A percentile compares a stretch with the other conserved stretches of the same genome.
phyloP scores from a whole-genome alignment of 2,329 filamentous ascomycete species.

The Pestalotiopsis sp. region DNA sequence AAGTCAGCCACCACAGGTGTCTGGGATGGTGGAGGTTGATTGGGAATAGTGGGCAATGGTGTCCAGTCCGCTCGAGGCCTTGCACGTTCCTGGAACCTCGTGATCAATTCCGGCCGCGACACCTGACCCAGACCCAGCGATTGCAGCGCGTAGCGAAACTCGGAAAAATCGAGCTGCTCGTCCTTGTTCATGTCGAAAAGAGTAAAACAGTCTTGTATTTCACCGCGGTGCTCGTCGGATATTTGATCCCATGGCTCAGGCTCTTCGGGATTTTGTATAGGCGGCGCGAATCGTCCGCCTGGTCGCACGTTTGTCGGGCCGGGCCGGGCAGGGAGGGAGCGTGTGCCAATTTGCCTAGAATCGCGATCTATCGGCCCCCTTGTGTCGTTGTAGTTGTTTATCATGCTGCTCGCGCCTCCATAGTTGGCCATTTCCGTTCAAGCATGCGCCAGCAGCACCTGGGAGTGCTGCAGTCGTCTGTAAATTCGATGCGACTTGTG shows the following conservation, averaged over 20 bases:
- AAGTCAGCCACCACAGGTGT: slow-evolving; percentile 65
- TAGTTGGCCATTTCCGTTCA: slow-evolving; percentile 19
- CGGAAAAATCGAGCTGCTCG: slow-evolving; percentile 92
- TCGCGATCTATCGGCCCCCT: slow-evolving; percentile 7
- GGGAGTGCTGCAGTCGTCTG: neutral
- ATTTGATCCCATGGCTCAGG: slow-evolving; percentile 47
- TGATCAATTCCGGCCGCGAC: slow-evolving; percentile 80
- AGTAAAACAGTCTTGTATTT: slow-evolving; percentile 63
- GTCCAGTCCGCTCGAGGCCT: slow-evolving; percentile 63
- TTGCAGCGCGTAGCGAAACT: slow-evolving; percentile 94
- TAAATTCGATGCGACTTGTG: neutral
- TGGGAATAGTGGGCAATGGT: slow-evolving; percentile 39
- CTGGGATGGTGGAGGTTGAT: slow-evolving; percentile 46
- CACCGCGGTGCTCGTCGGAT: slow-evolving; percentile 75
- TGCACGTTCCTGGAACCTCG: slow-evolving; percentile 79
- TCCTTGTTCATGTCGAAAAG: slow-evolving; percentile 98
- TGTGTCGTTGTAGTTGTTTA: slow-evolving; percentile 28
- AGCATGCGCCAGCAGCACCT: slow-evolving; percentile 16
- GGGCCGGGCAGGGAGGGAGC: slow-evolving; percentile 27
- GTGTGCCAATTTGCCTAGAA: slow-evolving; percentile 14
- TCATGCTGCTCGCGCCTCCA: slow-evolving; percentile 31
- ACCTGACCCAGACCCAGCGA: slow-evolving; percentile 87
- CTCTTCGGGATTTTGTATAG: slow-evolving; percentile 28
- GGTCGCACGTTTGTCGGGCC: slow-evolving; percentile 18
- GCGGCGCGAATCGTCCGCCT: slow-evolving; percentile 29